Base-by-base conservation (phyloP, 1,139 yeast genomes). In the Pichia sp. region DNA sequence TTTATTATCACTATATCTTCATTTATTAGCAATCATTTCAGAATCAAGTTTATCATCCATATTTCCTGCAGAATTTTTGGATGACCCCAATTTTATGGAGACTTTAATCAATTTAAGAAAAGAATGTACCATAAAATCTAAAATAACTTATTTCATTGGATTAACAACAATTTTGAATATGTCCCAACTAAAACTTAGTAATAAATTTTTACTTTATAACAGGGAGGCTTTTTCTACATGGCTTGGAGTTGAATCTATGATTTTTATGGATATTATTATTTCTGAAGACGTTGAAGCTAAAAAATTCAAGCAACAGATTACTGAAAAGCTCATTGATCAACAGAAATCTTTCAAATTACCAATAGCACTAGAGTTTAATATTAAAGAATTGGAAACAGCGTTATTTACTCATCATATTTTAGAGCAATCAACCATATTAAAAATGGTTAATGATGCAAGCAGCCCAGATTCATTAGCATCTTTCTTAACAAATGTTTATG, bases 141-240 rank as follows among this genome's bases (percentile, higher is more conserved):
- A 36, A 20, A 4, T 42, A 11, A 12, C 41, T 4, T 45, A 37
- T 41, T 38, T 48, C 8, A 26, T 38, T 4, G 45, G 36, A 1
- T 8, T 39, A n/a, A 20, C 35, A 20, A 23, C 45, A 10, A 26
- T 45, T 3, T 33, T 45, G 10, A 10, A 38, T 6, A 37, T 48
- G 11, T 35, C 45, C 11, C n/a, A 38, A 28, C 16, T 24, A 5
- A 33, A 31, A 10, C n/a, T 40, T 2, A 35, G 41, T 39, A 32
- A 40, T 6, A 48, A 41, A 31, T 48, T 45, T 28, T 22, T 45
- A 10, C 20, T 48, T 20, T 48, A 40, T 23, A 40, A 34, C 3
- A 42, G 49, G 20, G 49, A 42, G 10, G 27, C 41, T 8, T 48
- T 48, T 33, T 43, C 51, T 1, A 6, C 23, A 6, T 48, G 51